Evolutionary conservation across 208 protist genomes (phyloP).

Genomic region (Cochliopodium minus): DNA sequence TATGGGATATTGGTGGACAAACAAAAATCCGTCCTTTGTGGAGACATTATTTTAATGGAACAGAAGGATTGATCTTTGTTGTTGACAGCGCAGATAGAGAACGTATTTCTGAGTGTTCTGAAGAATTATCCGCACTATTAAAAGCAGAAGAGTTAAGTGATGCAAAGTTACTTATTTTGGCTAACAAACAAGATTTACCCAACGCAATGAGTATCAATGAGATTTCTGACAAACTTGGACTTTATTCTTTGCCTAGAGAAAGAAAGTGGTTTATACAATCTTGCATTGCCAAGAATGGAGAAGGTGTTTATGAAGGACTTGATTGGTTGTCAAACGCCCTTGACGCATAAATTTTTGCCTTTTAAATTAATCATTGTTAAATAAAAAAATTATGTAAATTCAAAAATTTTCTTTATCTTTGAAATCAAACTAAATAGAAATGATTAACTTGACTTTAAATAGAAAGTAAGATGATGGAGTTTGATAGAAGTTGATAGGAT

Average conservation of each 20-base stretch:
- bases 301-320: slow-evolving; percentile 64
- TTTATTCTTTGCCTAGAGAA: slow-evolving; percentile 53
- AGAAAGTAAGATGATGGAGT: too few species aligned
- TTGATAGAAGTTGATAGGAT: too few species aligned
- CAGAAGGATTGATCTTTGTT: slow-evolving; percentile 69
- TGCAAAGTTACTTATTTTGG: slow-evolving; percentile 75
- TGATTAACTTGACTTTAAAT: too few species aligned
- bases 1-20: slow-evolving; percentile 90
- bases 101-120: slow-evolving; percentile 59
- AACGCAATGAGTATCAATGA: slow-evolving; percentile 50
- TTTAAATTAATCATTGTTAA: too few species aligned
- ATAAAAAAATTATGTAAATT: too few species aligned
- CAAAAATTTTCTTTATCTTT: too few species aligned
- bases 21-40: slow-evolving; percentile 72
- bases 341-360: too few species aligned
- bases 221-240: slow-evolving; percentile 41
- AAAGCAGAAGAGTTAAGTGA: slow-evolving; percentile 73
- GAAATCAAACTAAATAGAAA: too few species aligned
- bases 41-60: slow-evolving; percentile 82
- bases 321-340: slow-evolving; percentile 49
- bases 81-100: slow-evolving; percentile 69
- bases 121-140: slow-evolving; percentile 61
- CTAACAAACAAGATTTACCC: slow-evolving; percentile 89
- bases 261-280: slow-evolving; percentile 71
- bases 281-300: slow-evolving; percentile 70